phyloP scores from a whole-genome alignment of 306 rosid genomes.

The Sicyos baderoa region DNA sequence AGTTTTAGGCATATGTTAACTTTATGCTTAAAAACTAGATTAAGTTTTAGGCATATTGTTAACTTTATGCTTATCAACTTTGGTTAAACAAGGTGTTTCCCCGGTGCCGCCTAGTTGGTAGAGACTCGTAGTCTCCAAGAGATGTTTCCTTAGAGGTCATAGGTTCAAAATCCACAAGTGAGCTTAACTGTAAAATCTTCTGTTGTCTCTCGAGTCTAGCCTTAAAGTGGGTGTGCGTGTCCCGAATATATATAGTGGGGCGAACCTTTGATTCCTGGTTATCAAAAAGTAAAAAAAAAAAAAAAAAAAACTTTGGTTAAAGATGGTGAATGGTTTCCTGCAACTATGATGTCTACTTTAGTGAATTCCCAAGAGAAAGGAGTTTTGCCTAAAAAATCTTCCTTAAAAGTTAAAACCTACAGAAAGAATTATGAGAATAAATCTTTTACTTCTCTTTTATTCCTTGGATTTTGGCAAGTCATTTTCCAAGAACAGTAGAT shows the following conservation, averaged over 20 bases:
- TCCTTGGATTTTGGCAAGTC: constrained; percentile 50
- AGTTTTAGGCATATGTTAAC: constrained; percentile 5
- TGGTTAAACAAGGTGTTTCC: neutral
- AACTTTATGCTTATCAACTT: constrained; percentile 2
- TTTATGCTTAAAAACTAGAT: neutral
- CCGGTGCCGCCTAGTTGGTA: too few relatives aligned
- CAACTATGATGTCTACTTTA: neutral
- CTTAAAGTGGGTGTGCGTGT: too few relatives aligned
- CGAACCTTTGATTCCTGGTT: too few relatives aligned
- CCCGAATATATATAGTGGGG: too few relatives aligned
- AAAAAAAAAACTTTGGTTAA: neutral
- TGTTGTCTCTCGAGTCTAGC: too few relatives aligned
- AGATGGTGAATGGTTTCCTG: neutral
- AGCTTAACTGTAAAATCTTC: too few relatives aligned
- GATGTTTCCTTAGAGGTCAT: too few relatives aligned
- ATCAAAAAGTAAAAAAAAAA: too few relatives aligned
- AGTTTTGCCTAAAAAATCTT: constrained; percentile 17
- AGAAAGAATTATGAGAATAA: constrained; percentile 25
- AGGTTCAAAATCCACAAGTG: too few relatives aligned
- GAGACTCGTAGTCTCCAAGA: too few relatives aligned
- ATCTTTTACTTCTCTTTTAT: constrained; percentile 34
- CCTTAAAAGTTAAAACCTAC: constrained; percentile 35
- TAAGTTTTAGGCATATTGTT: constrained; percentile 2
- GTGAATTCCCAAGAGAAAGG: constrained; percentile 5
- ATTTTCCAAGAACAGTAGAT: constrained; percentile 40